Evolutionary conservation across 202 grass and related monocot genomes (phyloP).

Genomic region (Schoenoplectus tabernaemontani): DNA sequence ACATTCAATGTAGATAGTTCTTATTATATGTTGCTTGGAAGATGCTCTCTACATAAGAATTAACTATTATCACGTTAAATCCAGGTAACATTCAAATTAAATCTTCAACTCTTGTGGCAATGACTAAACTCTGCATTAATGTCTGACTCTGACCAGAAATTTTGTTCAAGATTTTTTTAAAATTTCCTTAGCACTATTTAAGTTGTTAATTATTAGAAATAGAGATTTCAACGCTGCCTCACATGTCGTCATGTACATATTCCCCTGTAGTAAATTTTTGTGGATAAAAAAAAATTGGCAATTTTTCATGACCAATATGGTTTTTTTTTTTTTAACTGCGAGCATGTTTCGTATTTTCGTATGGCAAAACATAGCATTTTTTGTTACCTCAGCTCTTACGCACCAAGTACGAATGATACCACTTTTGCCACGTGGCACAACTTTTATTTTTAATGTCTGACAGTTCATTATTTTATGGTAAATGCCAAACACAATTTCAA

Average conservation of each 20-base stretch:
- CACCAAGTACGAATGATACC: no score
- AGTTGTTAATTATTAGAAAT: neutral
- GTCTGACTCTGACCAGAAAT: neutral
- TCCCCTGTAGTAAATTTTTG: neutral
- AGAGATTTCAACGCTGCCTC: neutral
- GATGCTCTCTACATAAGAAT: conserved; percentile 1
- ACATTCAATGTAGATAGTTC: no score
- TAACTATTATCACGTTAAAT: neutral
- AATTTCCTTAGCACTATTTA: neutral
- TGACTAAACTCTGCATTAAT: neutral
- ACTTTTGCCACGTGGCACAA: no score
- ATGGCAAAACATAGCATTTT: neutral
- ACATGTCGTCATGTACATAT: neutral
- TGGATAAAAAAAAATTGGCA: neutral
- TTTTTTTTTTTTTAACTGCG: no score
- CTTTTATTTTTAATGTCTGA: no score
- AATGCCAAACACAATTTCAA: no score
- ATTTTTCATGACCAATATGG: neutral
- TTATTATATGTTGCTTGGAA: conserved; percentile 7
- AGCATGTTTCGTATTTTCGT: neutral
- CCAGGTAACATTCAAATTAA: neutral
- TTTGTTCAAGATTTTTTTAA: neutral
- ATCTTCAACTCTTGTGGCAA: neutral
- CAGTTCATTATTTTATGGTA: no score
- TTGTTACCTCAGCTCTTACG: neutral